Percentiles rank a stretch among this genome's conserved stretches.
These are phyloP conservation scores for Colletotrichum simmondsii DNA, from an alignment of 2,329 filamentous ascomycete species.

Conservation along the genomic window DNA sequence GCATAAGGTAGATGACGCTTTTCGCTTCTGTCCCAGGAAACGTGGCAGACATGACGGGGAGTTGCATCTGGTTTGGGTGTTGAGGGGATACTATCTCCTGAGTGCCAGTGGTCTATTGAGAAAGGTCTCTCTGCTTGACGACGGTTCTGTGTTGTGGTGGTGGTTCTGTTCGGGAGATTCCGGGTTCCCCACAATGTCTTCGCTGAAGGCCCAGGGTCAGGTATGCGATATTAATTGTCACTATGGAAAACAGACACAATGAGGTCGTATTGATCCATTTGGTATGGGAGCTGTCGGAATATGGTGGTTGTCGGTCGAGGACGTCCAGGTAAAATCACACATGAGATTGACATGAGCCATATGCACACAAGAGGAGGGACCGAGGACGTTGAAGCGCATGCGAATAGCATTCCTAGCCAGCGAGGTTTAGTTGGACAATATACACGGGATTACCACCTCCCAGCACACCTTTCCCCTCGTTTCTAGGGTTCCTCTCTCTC, in stretches of 20 bases:
- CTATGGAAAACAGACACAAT: too few species aligned
- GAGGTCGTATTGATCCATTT: too few species aligned
- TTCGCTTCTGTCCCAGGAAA: too few species aligned
- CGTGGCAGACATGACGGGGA: too few species aligned
- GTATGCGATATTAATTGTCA: not conserved
- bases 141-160: not conserved
- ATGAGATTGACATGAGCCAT: not conserved
- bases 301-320: not conserved
- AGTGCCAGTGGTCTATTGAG: too few species aligned
- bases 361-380: not conserved
- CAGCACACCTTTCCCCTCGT: constrained; percentile 33
- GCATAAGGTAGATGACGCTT: not conserved
- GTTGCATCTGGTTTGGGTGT: too few species aligned
- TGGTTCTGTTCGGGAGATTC: not conserved
- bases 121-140: too few species aligned
- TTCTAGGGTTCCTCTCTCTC: not conserved
- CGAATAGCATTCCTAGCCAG: constrained; percentile 32
- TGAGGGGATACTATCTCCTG: too few species aligned
- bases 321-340: not conserved
- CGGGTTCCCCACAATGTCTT: not conserved
- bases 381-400: constrained; percentile 7
- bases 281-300: not conserved
- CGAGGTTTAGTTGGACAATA: constrained; percentile 44
- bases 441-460: constrained; percentile 48
- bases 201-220: too few species aligned